phyloP scores from a whole-genome alignment of 2,329 filamentous ascomycete genomes.

The Penicillium janthinellum region DNA sequence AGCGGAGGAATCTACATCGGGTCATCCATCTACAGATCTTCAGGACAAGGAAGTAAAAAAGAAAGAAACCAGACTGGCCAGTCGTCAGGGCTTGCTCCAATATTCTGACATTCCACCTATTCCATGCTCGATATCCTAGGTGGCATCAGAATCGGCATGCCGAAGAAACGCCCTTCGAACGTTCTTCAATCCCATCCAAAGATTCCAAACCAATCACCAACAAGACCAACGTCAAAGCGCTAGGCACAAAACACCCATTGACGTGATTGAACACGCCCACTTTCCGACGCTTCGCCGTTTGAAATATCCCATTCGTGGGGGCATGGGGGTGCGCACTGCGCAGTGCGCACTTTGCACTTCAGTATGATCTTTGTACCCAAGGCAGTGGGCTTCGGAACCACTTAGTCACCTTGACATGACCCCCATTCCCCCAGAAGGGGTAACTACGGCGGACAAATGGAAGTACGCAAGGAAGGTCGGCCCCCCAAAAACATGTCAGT shows the following conservation, averaged over 20 bases:
- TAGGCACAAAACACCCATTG: not conserved
- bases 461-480: not conserved
- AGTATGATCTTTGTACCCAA: too few species aligned
- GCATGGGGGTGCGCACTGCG: not conserved
- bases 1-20: not conserved
- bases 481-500: not conserved
- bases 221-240: not conserved
- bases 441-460: constrained; percentile 2
- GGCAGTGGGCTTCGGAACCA: not conserved
- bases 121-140: not conserved
- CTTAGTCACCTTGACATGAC: not conserved
- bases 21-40: not conserved
- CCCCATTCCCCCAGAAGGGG: not conserved
- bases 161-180: not conserved
- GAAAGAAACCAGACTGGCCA: too few species aligned
- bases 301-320: not conserved
- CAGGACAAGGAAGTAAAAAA: not conserved
- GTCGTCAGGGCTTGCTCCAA: not conserved
- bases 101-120: not conserved
- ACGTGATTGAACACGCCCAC: not conserved
- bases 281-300: not conserved
- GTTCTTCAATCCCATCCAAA: not conserved
- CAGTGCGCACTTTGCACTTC: not conserved
- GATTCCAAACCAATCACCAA: not conserved
- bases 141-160: not conserved